Base-by-base conservation (phyloP, 2,329 filamentous ascomycete genomes). In the Neofusicoccum umdonicola region DNA sequence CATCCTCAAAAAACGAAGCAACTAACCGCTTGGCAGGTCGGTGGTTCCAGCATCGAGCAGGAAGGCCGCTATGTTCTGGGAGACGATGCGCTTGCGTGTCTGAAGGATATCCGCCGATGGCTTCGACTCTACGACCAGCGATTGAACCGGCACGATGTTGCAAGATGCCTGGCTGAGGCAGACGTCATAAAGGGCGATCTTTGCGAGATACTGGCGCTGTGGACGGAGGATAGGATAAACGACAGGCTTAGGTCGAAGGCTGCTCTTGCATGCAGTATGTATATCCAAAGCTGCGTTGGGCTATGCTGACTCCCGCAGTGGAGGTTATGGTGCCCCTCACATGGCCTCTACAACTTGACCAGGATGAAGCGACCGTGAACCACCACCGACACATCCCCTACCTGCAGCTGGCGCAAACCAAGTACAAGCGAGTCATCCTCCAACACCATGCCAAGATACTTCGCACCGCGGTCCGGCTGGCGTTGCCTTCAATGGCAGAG, bases 61-160 rank as follows among this genome's bases (percentile, higher is more conserved):
- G 89, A 93, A 73, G 91, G 91, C 64, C 85, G 85, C 73, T 99
- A 99, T 77, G 85, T 92, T 48, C 87, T 98, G 41, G 95, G 95
- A 78, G 94, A 98, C 78, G 94, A 97, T 74, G 94, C 93, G 12
- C 83, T 96, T 66, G 91, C 95, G 65, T 95, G 93, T 73, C 83
- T 99, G 65, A 93, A 94, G 67, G 95, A 99, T 79, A 84, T 99
- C 63, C 94, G 95, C 74, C 90, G 90, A 86, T 99, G 95, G 95
- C 85, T 99, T 69, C 93, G 92, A 70, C 87, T 97, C 68, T 95
- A 95, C 82, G 93, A 97, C 77, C 91, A 96, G 75, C 96, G 96
- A 76, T 88, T 90, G 68, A 96, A 97, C 75, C 90, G 94, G 69
- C 90, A 96, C 83, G 95, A 99, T 74, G 95, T 99, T 66, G 93